Evolutionary conservation across 1,139 yeast genomes (phyloP).

Genomic region (Hanseniaspora sp.): DNA sequence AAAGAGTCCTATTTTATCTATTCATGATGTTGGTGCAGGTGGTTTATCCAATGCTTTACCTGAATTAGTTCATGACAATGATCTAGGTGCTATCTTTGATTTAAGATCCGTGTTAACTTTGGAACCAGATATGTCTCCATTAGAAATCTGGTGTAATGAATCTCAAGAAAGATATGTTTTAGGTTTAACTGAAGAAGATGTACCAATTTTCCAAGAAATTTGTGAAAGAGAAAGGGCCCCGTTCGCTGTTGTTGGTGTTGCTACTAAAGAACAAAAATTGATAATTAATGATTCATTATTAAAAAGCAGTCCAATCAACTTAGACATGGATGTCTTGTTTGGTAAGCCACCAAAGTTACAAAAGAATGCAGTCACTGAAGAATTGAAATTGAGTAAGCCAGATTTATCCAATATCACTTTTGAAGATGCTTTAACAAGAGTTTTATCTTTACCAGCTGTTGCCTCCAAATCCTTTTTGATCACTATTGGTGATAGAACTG

Average conservation of each 20-base stretch:
- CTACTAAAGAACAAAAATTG: conserved; percentile 76
- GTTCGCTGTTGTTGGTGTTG: conserved; percentile 88
- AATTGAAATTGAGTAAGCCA: conserved; percentile 47
- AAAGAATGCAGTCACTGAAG: conserved; percentile 58
- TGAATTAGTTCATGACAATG: conserved; percentile 93
- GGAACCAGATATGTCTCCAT: conserved; percentile 98
- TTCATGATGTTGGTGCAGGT: conserved; percentile 99
- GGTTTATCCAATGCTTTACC: conserved; percentile 96
- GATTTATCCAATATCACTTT: conserved; percentile 34
- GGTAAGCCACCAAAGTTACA: conserved; percentile 97
- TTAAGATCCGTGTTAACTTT: conserved; percentile 79
- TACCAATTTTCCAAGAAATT: conserved; percentile 58
- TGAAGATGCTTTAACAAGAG: conserved; percentile 67
- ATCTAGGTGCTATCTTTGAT: conserved; percentile 86
- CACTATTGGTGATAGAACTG: conserved; percentile 94
- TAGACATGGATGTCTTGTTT: conserved; percentile 91
- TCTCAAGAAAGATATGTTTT: conserved; percentile 96
- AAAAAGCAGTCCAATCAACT: conserved; percentile 76
- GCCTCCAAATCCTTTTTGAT: conserved; percentile 91
- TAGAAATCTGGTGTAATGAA: conserved; percentile 99
- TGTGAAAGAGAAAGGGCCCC: conserved; percentile 96
- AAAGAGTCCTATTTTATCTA: conserved; percentile 80
- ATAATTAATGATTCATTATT: conserved; percentile 69
- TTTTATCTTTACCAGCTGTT: conserved; percentile 81
- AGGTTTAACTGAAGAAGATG: conserved; percentile 76